Evolutionary conservation across 768 basidiomycete species (phyloP).

Genomic region (Auricularia auricula-judae): DNA sequence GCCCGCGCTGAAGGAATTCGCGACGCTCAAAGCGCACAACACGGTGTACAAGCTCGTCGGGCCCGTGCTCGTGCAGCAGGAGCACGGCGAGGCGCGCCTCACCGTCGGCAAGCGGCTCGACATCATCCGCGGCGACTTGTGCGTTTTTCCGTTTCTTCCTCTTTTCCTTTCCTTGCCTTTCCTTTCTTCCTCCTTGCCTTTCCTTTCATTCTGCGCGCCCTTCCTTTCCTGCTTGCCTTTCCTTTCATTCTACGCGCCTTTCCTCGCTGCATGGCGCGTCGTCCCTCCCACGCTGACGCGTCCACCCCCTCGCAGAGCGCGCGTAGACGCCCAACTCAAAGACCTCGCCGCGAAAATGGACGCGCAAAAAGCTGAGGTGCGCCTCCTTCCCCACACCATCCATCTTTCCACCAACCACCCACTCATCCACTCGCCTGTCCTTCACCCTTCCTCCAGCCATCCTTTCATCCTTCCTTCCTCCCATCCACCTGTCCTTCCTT

Average conservation of each 20-base stretch:
- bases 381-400: conserved; percentile 9
- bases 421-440: too few relatives aligned
- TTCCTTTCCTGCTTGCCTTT: neutral
- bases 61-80: conserved; percentile 83
- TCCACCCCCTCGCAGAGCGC: conserved; percentile 34
- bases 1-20: conserved; percentile 57
- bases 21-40: conserved; percentile 59
- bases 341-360: conserved; percentile 68
- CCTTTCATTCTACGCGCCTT: conserved; percentile 4
- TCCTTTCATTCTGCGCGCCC: too few relatives aligned
- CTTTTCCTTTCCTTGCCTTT: neutral
- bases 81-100: conserved; percentile 71
- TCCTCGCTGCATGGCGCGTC: too few relatives aligned
- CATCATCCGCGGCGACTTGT: conserved; percentile 87
- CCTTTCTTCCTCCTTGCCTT: conserved; percentile 5
- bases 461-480: too few relatives aligned
- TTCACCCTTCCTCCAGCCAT: too few relatives aligned
- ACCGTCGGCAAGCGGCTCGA: conserved; percentile 86
- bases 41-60: conserved; percentile 86
- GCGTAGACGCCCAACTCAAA: conserved; percentile 73
- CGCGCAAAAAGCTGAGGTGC: conserved; percentile 73
- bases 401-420: too few relatives aligned
- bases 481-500: too few relatives aligned
- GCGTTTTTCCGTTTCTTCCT: conserved; percentile 16
- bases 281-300: too few relatives aligned